phyloP scores from a whole-genome alignment of 2,329 filamentous ascomycete genomes.

The Monilinia laxa region DNA sequence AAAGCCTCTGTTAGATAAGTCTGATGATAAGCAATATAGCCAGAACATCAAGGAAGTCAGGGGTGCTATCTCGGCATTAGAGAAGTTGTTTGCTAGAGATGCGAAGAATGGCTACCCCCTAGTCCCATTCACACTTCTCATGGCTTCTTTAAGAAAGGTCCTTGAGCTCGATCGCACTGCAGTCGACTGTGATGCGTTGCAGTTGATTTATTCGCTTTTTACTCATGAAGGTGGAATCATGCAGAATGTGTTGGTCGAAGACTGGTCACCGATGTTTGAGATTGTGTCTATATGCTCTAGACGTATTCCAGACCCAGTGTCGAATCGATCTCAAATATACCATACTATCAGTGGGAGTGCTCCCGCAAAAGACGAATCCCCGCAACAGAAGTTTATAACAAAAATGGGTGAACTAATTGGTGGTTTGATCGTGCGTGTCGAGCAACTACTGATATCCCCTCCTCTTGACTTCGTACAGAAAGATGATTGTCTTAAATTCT shows the following conservation, averaged over 20 bases:
- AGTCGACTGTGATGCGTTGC: conserved; percentile 39
- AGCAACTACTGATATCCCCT: conserved; percentile 41
- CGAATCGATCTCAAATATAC: conserved; percentile 29
- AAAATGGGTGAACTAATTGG: conserved; percentile 36
- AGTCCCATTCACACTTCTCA: conserved; percentile 58
- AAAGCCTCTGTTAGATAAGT: conserved; percentile 47
- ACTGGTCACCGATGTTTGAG: conserved; percentile 62
- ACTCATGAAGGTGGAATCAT: conserved; percentile 54
- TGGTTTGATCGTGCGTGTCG: conserved; percentile 38
- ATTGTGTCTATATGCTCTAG: conserved; percentile 56
- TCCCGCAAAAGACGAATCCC: conserved; percentile 29
- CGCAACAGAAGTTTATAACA: conserved; percentile 31
- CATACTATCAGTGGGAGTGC: conserved; percentile 25
- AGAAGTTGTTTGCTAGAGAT: conserved; percentile 61
- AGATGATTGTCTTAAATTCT: conserved; percentile 65
- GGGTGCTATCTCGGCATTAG: conserved; percentile 61
- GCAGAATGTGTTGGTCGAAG: conserved; percentile 60
- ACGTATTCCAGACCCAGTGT: conserved; percentile 34
- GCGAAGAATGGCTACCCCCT: conserved; percentile 59
- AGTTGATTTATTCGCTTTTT: conserved; percentile 54
- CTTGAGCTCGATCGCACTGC: conserved; percentile 41
- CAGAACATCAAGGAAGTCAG: conserved; percentile 57
- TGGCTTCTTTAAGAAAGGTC: conserved; percentile 56
- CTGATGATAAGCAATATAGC: conserved; percentile 45
- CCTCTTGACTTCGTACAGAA: conserved; percentile 60